Percentiles rank a stretch among this genome's conserved stretches.
These are phyloP conservation scores for Plasmodium billcollinsi DNA, from an alignment of 169 alveolate genomes.

Conservation along the genomic window DNA sequence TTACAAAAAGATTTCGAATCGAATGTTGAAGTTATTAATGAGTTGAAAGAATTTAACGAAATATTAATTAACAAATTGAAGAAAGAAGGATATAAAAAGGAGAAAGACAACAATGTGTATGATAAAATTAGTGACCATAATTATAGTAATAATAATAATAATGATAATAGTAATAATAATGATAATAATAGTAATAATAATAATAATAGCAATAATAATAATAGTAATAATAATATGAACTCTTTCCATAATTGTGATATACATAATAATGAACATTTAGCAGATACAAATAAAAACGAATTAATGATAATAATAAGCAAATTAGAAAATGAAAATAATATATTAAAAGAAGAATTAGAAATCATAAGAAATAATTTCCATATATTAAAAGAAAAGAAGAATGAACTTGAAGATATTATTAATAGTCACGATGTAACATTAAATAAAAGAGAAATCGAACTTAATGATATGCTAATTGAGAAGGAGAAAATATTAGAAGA, in stretches of 20 bases:
- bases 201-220: not conserved
- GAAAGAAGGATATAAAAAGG: not conserved
- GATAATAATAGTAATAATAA: not conserved
- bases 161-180: not conserved
- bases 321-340: conserved; percentile 60
- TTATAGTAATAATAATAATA: not conserved
- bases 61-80: conserved; percentile 24
- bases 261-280: not conserved
- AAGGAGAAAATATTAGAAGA: conserved; percentile 40
- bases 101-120: not conserved
- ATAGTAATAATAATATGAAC: not conserved
- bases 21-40: conserved; percentile 20
- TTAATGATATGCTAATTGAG: conserved; percentile 41
- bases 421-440: conserved; percentile 38
- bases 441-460: conserved; percentile 48
- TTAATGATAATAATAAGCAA: conserved; percentile 26
- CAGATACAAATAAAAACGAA: conserved; percentile 30
- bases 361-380: conserved; percentile 43
- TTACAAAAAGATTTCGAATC: conserved; percentile 31
- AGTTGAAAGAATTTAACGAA: conserved; percentile 62
- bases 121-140: no score
- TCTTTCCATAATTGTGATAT: not conserved
- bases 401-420: conserved; percentile 49
- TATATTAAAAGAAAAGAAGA: conserved; percentile 40
- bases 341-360: conserved; percentile 38